Percentiles rank a stretch among this genome's conserved stretches.
Conservation (phyloP, 2,329 filamentous ascomycete species). For the Blumeriella jaapii region DNA sequence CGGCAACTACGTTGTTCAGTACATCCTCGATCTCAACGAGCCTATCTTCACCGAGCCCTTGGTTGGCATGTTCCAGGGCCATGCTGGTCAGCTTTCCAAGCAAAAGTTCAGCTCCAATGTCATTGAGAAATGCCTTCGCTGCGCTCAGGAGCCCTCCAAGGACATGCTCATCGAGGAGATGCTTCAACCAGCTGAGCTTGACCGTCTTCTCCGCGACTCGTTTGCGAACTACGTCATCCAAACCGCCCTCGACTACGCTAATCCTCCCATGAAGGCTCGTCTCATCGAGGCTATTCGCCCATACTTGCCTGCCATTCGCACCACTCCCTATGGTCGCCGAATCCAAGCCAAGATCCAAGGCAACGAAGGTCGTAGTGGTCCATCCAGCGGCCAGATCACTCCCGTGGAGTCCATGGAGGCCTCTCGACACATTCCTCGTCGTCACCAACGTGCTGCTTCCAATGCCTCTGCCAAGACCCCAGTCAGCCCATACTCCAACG, state of each 20-base stretch:
- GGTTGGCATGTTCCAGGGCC: constrained; percentile 66
- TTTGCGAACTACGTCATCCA: constrained; percentile 98
- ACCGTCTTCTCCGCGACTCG: constrained; percentile 79
- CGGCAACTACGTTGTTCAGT: constrained; percentile 97
- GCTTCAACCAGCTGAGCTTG: constrained; percentile 62
- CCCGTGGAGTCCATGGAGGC: constrained; percentile 20
- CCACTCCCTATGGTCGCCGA: constrained; percentile 87
- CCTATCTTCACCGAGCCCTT: constrained; percentile 79
- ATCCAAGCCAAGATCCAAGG: constrained; percentile 78
- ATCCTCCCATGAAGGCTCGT: constrained; percentile 57
- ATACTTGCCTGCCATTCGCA: constrained; percentile 71
- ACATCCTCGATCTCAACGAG: constrained; percentile 92
- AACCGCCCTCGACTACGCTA: constrained; percentile 81
- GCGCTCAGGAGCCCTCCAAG: constrained; percentile 61
- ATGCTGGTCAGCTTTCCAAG: constrained; percentile 63
- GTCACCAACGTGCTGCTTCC: constrained; percentile 26
- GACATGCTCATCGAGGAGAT: constrained; percentile 81
- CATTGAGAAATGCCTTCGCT: constrained; percentile 90
- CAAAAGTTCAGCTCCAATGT: constrained; percentile 99
- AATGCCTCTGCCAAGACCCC: constrained; percentile 22
- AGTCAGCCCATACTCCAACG: constrained; percentile 21
- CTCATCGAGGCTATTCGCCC: constrained; percentile 80
- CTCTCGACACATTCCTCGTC: constrained; percentile 21
- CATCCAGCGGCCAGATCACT: constrained; percentile 24
- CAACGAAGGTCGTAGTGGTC: constrained; percentile 34